These are phyloP conservation scores for Fraxinus excelsior DNA, from an alignment of 257 asterid species.

Conservation along the genomic window DNA sequence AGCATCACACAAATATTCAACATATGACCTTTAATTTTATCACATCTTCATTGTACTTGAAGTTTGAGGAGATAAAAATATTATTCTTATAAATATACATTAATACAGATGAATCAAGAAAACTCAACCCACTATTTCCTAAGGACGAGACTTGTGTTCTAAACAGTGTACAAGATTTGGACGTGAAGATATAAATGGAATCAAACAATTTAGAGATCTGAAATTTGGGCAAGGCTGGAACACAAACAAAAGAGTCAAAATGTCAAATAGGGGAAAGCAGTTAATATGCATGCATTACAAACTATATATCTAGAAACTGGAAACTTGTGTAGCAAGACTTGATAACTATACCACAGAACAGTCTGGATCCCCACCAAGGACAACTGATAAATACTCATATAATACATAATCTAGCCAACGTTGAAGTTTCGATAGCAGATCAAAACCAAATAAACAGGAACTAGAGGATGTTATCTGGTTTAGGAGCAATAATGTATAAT, in stretches of 20 bases:
- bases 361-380: no score
- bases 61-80: background rate
- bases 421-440: no score
- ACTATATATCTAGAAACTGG: no score
- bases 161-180: background rate
- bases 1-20: background rate
- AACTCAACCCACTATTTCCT: background rate
- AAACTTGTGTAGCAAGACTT: no score
- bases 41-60: background rate
- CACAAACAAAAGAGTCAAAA: background rate
- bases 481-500: no score
- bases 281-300: background rate
- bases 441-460: no score
- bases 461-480: no score
- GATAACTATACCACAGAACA: no score
- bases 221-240: background rate
- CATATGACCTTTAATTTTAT: background rate
- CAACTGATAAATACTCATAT: no score
- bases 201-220: background rate
- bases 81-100: background rate
- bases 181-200: background rate
- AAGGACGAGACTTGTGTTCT: background rate
- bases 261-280: background rate
- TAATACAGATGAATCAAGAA: background rate
- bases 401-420: no score